These are phyloP conservation scores for Hymenotorrendiella dingleyae DNA, from an alignment of 2,329 filamentous ascomycete genomes.

Conservation along the genomic window DNA sequence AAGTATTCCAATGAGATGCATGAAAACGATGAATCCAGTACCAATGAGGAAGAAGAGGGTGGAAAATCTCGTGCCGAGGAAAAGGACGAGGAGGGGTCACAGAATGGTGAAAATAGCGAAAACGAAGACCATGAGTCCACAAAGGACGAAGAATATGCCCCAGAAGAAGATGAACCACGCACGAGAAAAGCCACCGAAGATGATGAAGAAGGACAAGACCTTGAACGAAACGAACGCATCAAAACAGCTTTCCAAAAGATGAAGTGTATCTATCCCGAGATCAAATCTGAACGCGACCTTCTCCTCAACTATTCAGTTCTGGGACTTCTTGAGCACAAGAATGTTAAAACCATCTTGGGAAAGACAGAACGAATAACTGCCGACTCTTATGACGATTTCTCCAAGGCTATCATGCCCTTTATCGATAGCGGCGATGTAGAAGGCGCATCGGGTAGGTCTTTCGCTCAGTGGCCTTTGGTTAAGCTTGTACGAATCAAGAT, in stretches of 20 bases:
- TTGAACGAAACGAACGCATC: conserved; percentile 25
- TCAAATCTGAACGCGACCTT: conserved; percentile 29
- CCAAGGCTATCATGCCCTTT: conserved; percentile 6
- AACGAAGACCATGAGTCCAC: too few relatives aligned
- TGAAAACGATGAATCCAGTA: too few relatives aligned
- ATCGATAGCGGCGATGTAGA: conserved; percentile 11
- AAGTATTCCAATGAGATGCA: neutral
- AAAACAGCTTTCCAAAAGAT: conserved; percentile 36
- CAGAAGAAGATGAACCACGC: too few relatives aligned
- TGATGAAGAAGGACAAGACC: conserved; percentile 28
- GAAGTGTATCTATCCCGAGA: conserved; percentile 36
- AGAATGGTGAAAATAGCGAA: too few relatives aligned
- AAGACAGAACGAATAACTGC: conserved; percentile 1
- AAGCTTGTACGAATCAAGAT: conserved; percentile 13
- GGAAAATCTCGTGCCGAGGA: too few relatives aligned
- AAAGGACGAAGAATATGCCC: too few relatives aligned
- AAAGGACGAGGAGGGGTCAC: too few relatives aligned
- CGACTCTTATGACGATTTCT: conserved; percentile 1
- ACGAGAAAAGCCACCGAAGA: conserved; percentile 19
- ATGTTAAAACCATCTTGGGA: conserved; percentile 12
- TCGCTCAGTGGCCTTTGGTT: conserved; percentile 17
- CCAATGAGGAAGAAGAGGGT: too few relatives aligned
- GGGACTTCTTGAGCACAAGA: conserved; percentile 9
- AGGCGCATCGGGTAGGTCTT: neutral
- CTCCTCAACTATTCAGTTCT: conserved; percentile 19